Conservation (phyloP, 2,329 filamentous ascomycete species). For the Lithohypha guttulata region DNA sequence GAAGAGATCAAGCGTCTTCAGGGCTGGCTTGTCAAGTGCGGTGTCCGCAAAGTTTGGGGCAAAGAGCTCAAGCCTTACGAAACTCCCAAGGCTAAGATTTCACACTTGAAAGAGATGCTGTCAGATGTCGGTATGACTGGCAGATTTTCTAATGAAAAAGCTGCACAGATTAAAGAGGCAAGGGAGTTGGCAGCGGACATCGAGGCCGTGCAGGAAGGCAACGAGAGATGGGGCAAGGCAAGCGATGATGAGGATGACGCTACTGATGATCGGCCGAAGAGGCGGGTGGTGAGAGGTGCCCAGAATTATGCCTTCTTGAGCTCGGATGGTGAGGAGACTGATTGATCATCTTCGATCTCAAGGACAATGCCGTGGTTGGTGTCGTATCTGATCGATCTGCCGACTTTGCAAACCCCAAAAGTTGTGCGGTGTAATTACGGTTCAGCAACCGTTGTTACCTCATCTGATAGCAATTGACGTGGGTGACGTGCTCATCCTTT, state of each 20-base stretch:
- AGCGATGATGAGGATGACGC: conserved; percentile 27
- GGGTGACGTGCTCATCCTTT: conserved; percentile 55
- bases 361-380: no score
- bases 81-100: conserved; percentile 67
- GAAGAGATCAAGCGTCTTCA: conserved; percentile 82
- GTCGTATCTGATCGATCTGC: no score
- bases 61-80: conserved; percentile 69
- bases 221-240: conserved; percentile 61
- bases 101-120: conserved; percentile 68
- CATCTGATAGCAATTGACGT: neutral
- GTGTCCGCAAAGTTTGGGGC: conserved; percentile 83
- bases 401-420: no score
- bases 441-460: neutral
- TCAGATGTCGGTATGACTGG: conserved; percentile 77
- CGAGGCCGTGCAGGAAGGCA: conserved; percentile 72
- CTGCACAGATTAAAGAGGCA: conserved; percentile 74
- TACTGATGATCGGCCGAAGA: conserved; percentile 28
- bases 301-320: conserved; percentile 50
- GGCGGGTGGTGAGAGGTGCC: conserved; percentile 33
- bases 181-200: conserved; percentile 76
- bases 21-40: conserved; percentile 77
- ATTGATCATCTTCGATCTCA: no score
- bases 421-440: neutral
- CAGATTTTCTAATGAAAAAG: conserved; percentile 74
- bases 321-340: conserved; percentile 55